Conservation (phyloP, 805 yeast species). For the Candida ortonii region DNA sequence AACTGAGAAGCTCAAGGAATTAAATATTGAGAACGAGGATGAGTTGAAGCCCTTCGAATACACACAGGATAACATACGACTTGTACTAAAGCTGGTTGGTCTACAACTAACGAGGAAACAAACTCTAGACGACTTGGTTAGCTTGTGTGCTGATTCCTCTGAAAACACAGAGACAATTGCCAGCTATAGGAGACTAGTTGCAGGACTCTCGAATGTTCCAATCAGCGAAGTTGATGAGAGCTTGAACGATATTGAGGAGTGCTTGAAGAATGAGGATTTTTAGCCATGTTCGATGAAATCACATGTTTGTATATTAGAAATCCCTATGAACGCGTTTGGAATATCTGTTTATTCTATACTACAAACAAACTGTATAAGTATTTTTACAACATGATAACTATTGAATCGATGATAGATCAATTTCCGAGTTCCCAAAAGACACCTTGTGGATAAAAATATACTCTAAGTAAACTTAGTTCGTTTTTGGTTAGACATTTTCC, state of each 20-base stretch:
- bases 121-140: slow-evolving; percentile 47
- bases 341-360: too few relatives aligned
- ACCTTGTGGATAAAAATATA: too few relatives aligned
- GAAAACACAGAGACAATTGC: slow-evolving; percentile 53
- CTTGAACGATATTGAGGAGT: slow-evolving; percentile 53
- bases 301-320: slow-evolving; percentile 3
- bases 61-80: slow-evolving; percentile 23
- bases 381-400: too few relatives aligned
- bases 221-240: slow-evolving; percentile 66
- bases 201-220: slow-evolving; percentile 65
- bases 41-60: slow-evolving; percentile 22
- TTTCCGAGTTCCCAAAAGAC: too few relatives aligned
- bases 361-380: too few relatives aligned
- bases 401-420: too few relatives aligned
- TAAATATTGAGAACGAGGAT: slow-evolving; percentile 16
- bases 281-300: slow-evolving; percentile 4
- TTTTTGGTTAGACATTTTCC: too few relatives aligned
- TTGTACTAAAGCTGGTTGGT: slow-evolving; percentile 44
- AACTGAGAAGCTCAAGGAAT: slow-evolving; percentile 19
- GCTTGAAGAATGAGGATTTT: slow-evolving; percentile 25
- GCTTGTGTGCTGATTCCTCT: slow-evolving; percentile 37
- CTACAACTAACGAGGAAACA: slow-evolving; percentile 54
- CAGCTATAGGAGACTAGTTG: slow-evolving; percentile 64
- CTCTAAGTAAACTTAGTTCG: too few relatives aligned
- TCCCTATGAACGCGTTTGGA: too few relatives aligned